A percentile compares a stretch with the other conserved stretches of the same genome.
phyloP scores from a whole-genome alignment of 805 yeast species.

The Maudiozyma turicensis region DNA sequence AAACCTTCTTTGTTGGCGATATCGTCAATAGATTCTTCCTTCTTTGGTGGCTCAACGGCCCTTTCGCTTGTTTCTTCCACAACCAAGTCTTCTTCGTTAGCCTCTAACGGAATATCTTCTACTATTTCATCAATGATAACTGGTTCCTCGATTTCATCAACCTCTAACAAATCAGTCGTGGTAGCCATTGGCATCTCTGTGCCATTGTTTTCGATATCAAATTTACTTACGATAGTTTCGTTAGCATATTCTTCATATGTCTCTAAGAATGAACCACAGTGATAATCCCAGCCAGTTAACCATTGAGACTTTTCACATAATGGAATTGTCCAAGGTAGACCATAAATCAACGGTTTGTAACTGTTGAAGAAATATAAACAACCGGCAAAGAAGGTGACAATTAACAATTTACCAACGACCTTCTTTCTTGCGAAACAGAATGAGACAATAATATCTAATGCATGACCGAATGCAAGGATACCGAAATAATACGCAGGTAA shows the following conservation, averaged over 20 bases:
- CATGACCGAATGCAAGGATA: conserved; percentile 63
- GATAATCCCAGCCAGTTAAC: conserved; percentile 76
- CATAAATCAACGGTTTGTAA: conserved; percentile 71
- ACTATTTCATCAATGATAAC: neutral
- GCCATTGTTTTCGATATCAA: neutral
- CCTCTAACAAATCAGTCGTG: neutral
- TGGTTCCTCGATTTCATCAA: neutral
- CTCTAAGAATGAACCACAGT: conserved; percentile 50
- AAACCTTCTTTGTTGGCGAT: conserved; percentile 14
- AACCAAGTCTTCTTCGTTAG: conserved; percentile 2
- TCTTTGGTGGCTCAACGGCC: conserved; percentile 6
- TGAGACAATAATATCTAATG: conserved; percentile 42
- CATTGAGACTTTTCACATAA: conserved; percentile 55
- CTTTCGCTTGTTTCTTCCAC: conserved; percentile 3
- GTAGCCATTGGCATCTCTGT: neutral
- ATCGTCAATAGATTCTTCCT: conserved; percentile 9
- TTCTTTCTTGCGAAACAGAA: conserved; percentile 37
- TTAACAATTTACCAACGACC: conserved; percentile 35
- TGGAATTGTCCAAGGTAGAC: conserved; percentile 63
- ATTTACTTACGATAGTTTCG: neutral
- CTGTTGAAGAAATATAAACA: conserved; percentile 46
- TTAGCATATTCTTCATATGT: conserved; percentile 19
- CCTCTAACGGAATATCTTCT: neutral
- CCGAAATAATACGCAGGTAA: conserved; percentile 89
- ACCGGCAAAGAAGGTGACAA: conserved; percentile 40